Base-by-base conservation (phyloP, 1,139 yeast genomes). In the Geotrichum histeridarum region DNA sequence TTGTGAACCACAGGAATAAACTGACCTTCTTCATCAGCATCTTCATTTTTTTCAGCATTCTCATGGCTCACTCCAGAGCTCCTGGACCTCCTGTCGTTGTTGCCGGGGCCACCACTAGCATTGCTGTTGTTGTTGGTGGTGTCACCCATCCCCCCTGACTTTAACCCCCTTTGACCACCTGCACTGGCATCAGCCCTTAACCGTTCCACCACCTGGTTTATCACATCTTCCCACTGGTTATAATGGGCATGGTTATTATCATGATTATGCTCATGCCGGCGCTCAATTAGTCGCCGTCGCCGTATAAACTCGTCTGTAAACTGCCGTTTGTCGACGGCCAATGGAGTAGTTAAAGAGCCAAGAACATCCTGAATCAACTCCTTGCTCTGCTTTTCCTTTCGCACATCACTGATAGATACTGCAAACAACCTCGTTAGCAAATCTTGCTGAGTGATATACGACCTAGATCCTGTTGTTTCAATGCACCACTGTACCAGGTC, bases 251-350 rank as follows among this genome's bases (percentile, higher is more conserved):
- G n/a, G 14, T 35, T 35, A 35, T 35, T 4, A 12, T 14, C 14
- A 14, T 35, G n/a, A 22, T 38, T 4, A n/a, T 38, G 17, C 15
- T 15, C 22, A 38, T 15, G 17, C 4, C 22, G 17, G 6, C 17
- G 11, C 14, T 87, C 96, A 51, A 87, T 90, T 55, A 74, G 78
- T 60, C 76, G 77, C 65, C 93, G 83, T 67, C 86, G 83, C 71
- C 84, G 86, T 68, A 85, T 75, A 68, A 93, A 93, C 66, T 93
- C 98, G 57, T 79, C 81, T 1, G 98, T 95, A 74, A 91, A 93
- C 60, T 96, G 78, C 67, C 96, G 82, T 22, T 98, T 98, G 68
- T 93, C 97, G 86, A 91, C 83, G 2, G 93, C 27, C 27, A 22
- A 22, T 22, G 27, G 27, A 3, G 27, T 86, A 2, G 93, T 81